Evolutionary conservation across 1,139 yeast genomes (phyloP), one percentile per base, ranked within the genome.

Genomic region (Candida neerlandica): DNA sequence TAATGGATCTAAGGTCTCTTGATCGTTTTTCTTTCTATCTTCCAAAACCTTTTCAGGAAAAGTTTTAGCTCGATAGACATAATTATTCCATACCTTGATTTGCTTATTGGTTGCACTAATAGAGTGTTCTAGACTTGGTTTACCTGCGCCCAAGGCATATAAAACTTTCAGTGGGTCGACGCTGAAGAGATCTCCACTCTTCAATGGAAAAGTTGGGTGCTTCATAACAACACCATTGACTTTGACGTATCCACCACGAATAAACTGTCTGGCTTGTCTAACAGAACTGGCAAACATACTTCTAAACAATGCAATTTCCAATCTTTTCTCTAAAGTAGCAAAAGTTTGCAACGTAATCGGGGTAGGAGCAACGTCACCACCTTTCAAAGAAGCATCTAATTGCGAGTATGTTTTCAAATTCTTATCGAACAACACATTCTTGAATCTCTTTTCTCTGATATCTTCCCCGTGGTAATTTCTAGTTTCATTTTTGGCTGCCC

Each of bases 391-490:
- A 7, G 92, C 88, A 65, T 86, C 86, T 73, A 92, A 71, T 69
- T 89, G 90, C 3, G 95, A 94, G 44, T 90, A 97, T 33, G 96
- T 88, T 53, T 88, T 85, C 57, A 90, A 75, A 51, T 86, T 84
- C 33, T 92, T 87, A 51, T 82, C 75, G 69, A 91, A 91, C 46
- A 81, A 68, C 1, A 55, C 52, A 27, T 84, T 75, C 63, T 86
- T 84, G 84, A 92, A 89, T 63, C 94, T 83, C 26, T 83, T 75
- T 66, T 94, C 99, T 0, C 95, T 87, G 51, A 94, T 70, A 65
- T 88, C 92, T 63, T 94, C 98, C 58, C 99, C 99, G 66, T 94
- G 99, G 67, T 94, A 94, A 1, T 95, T 87, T 71, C 99, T 82
- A 4, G 98, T 86, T 65, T 91, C 97, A 63, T 86, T 86, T 67